phyloP scores from a whole-genome alignment of 305 asterid genomes.

The Fraxinus baroniana region DNA sequence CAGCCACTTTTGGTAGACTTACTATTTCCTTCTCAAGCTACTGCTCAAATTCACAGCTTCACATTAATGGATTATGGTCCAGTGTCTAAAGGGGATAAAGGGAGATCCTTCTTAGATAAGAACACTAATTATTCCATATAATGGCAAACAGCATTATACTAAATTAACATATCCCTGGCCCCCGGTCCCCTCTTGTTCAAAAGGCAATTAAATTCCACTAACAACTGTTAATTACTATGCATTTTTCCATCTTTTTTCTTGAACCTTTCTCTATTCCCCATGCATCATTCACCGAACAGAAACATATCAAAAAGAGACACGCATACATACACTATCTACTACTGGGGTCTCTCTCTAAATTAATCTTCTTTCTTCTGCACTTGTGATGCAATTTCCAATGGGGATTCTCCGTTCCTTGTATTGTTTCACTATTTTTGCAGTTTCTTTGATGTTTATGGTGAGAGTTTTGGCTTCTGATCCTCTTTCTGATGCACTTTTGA shows the following conservation, averaged over 20 bases:
- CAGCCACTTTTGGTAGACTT: background rate
- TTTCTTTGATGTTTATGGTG: slow-evolving; percentile 25
- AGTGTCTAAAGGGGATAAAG: slow-evolving; percentile 17
- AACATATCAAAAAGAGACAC: slow-evolving; percentile 8
- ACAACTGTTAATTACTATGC: slow-evolving; percentile 27
- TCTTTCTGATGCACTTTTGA: slow-evolving; percentile 67
- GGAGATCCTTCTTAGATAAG: slow-evolving; percentile 28
- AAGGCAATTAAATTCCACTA: slow-evolving; percentile 40
- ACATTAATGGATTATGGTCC: background rate
- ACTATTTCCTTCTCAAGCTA: background rate
- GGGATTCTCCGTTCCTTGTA: slow-evolving; percentile 46
- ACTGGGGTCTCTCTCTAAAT: slow-evolving; percentile 30
- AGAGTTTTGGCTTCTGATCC: slow-evolving; percentile 54
- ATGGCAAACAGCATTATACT: slow-evolving; percentile 48
- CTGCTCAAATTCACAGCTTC: background rate
- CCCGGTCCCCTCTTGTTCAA: slow-evolving; percentile 36
- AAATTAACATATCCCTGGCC: slow-evolving; percentile 33
- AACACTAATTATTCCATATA: slow-evolving; percentile 27
- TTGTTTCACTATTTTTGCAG: slow-evolving; percentile 30
- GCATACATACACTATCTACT: slow-evolving; percentile 20
- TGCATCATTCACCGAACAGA: slow-evolving; percentile 42
- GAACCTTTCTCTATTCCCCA: slow-evolving; percentile 69
- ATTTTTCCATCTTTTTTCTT: slow-evolving; percentile 30
- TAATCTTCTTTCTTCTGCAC: slow-evolving; percentile 34
- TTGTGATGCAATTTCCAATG: slow-evolving; percentile 73